A percentile compares a stretch with the other conserved stretches of the same genome.
These are phyloP conservation scores for Bodo saltans DNA, from an alignment of 78 protist species.

Conservation along the genomic window DNA sequence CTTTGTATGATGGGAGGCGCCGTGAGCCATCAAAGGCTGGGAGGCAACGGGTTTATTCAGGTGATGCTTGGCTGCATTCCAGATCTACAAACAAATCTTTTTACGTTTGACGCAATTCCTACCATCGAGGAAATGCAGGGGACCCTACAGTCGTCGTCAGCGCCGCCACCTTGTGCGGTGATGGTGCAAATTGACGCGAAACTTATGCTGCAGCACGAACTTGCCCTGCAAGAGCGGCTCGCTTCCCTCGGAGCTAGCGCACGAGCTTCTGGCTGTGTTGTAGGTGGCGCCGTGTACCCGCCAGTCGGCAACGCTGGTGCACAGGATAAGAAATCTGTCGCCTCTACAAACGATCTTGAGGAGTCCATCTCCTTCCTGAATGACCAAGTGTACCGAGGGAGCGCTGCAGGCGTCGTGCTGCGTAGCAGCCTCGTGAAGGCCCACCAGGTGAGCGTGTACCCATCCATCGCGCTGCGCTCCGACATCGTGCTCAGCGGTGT, in stretches of 20 bases:
- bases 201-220: background rate
- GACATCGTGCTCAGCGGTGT: background rate
- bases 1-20: background rate
- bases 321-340: too few species aligned
- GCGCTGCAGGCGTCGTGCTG: background rate
- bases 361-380: background rate
- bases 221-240: background rate
- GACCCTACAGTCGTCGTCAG: too few species aligned
- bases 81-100: background rate
- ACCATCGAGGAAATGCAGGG: background rate
- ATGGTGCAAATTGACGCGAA: background rate
- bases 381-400: background rate
- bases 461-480: background rate
- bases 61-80: background rate
- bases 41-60: background rate
- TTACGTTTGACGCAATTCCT: background rate
- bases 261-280: background rate
- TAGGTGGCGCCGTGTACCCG: background rate
- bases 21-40: background rate
- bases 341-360: background rate
- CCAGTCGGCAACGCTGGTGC: background rate
- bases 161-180: background rate
- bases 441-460: background rate
- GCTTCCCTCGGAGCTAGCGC: background rate
- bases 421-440: background rate